Base-by-base conservation (phyloP, 2,329 filamentous ascomycete species). In the Didymosphaeria variabile region DNA sequence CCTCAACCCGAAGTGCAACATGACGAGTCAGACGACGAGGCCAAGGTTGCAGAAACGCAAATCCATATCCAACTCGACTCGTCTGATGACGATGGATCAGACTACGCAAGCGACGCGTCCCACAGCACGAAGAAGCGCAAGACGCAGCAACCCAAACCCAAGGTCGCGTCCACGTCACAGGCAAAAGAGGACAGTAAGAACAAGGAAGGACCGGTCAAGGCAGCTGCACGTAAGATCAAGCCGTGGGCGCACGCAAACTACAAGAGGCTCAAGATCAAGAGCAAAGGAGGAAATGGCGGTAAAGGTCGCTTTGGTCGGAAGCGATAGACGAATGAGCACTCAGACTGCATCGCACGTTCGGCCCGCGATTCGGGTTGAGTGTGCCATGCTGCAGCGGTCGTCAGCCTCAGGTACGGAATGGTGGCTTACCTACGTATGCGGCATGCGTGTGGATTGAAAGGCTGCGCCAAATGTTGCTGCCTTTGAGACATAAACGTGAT, bases 261-360 rank as follows among this genome's bases (percentile, higher is more conserved):
- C 65, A 76, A 79, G 19, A 76, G 70, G 61, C 77, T 85, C 32
- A 85, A 85, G 62, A 84, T 85, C 72, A 84, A 82, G 73, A 80
- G 81, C 62, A 82, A 83, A 69, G 81, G 79, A 45, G 76, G 74
- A 63, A 72, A 67, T 59, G 69, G 70, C 51, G 77, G 76, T 21
- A 80, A 78, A 52, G 81, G 81, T 2, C 74, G 76, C 60, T 77
- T 76, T 65, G 79, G 81, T 21, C 67, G 70, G 45, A 71, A 71
- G 61, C 68, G 69, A 62, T 74, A 64, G 63, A 57, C 61, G 56
- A 61, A 64, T 62, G 31, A 32, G 19, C 29, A 32, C 7, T 49
- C 46, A 29, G 44, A 21, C 57, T 38, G 50, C 26, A 26, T 59
- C 60, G 51, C 42, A 51, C 42, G 36, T 55, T 46, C 52, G 60